Evolutionary conservation across 306 rosid species (phyloP).

Genomic region (Lupinus albus): DNA sequence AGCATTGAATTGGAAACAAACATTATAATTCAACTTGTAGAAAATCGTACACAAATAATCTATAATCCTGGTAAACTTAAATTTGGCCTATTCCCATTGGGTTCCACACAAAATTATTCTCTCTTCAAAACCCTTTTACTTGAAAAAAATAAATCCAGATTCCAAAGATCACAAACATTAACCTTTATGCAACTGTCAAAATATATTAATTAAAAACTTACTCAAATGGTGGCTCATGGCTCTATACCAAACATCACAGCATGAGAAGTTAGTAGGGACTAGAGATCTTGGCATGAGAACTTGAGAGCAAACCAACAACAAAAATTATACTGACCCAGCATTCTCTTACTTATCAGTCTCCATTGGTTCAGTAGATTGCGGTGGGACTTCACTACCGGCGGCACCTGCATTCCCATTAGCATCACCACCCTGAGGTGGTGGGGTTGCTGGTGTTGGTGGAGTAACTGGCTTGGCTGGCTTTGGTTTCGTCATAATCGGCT

Average conservation of each 20-base stretch:
- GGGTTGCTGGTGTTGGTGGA: slow-evolving; percentile 61
- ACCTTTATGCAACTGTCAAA: slow-evolving; percentile 14
- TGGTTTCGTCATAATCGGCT: slow-evolving; percentile 85
- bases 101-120: slow-evolving; percentile 30
- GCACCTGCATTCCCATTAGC: slow-evolving; percentile 47
- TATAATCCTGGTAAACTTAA: slow-evolving; percentile 23
- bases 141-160: slow-evolving; percentile 45
- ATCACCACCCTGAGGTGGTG: slow-evolving; percentile 50
- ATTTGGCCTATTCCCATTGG: slow-evolving; percentile 31
- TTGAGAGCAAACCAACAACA: slow-evolving; percentile 36
- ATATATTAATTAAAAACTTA: slow-evolving; percentile 43
- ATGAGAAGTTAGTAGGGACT: slow-evolving; percentile 30
- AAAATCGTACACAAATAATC: slow-evolving; percentile 39
- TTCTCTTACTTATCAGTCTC: slow-evolving; percentile 72
- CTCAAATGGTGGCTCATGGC: slow-evolving; percentile 28
- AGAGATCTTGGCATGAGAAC: slow-evolving; percentile 25
- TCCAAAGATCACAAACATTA: slow-evolving; percentile 43
- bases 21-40: slow-evolving; percentile 22
- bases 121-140: slow-evolving; percentile 50
- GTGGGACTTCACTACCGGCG: slow-evolving; percentile 49
- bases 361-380: slow-evolving; percentile 68
- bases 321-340: slow-evolving; percentile 52
- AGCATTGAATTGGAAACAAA: slow-evolving; percentile 5
- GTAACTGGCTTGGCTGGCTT: slow-evolving; percentile 74
- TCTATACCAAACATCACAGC: slow-evolving; percentile 24